Conservation (phyloP, 306 rosid species). For the Alnus glutinosa region DNA sequence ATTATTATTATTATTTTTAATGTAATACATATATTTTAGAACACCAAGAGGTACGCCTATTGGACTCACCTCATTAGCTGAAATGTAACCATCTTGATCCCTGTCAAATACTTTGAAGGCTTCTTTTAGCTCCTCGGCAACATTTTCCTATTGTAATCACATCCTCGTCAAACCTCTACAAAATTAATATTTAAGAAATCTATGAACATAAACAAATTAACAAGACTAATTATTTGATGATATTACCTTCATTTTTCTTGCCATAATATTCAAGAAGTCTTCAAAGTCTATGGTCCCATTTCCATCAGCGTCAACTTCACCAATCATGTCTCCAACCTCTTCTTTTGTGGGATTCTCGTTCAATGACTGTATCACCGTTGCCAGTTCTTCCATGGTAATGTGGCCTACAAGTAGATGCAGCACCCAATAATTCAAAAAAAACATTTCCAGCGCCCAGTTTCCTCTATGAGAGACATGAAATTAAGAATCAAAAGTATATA, state of each 20-base stretch:
- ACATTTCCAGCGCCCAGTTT: too few relatives aligned
- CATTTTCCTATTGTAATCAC: conserved; percentile 37
- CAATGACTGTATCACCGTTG: conserved; percentile 35
- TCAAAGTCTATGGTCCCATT: conserved; percentile 47
- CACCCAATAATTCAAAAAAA: neutral
- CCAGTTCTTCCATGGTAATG: conserved; percentile 43
- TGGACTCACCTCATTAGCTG: conserved; percentile 38
- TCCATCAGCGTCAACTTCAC: conserved; percentile 38
- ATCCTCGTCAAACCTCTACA: neutral
- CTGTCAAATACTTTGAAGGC: conserved; percentile 62
- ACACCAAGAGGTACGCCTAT: neutral
- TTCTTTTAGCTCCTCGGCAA: conserved; percentile 53
- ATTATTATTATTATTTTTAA: too few relatives aligned
- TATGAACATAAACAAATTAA: neutral
- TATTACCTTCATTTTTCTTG: conserved; percentile 50
- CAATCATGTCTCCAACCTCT: conserved; percentile 48
- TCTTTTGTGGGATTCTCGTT: conserved; percentile 48
- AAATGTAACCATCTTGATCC: conserved; percentile 59
- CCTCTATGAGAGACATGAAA: too few relatives aligned
- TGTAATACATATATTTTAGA: too few relatives aligned
- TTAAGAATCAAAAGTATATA: too few relatives aligned
- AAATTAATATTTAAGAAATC: neutral
- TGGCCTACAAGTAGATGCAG: conserved; percentile 28
- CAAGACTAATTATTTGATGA: too few relatives aligned
- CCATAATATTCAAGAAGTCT: conserved; percentile 55